Evolutionary conservation across 2,329 filamentous ascomycete genomes (phyloP).

Genomic region (Fusarium lyarnte): DNA sequence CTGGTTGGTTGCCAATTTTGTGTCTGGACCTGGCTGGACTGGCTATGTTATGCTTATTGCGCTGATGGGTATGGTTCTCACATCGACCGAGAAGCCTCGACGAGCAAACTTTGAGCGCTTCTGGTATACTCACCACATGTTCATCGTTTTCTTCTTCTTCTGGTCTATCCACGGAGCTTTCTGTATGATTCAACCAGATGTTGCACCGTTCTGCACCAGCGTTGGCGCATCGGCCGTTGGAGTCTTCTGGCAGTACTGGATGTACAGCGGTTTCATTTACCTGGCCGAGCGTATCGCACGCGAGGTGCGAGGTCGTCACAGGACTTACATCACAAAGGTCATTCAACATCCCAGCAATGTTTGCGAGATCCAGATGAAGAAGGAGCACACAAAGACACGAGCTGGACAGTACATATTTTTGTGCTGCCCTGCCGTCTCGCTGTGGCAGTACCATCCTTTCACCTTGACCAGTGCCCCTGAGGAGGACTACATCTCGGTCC

Average conservation of each 20-base stretch:
- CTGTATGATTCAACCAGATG: constrained; percentile 89
- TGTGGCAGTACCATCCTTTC: constrained; percentile 92
- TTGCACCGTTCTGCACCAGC: constrained; percentile 79
- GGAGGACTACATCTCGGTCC: constrained; percentile 89
- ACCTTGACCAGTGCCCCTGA: constrained; percentile 87
- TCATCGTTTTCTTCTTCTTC: constrained; percentile 88
- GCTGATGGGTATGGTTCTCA: constrained; percentile 80
- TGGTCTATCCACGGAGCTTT: constrained; percentile 91
- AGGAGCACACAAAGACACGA: constrained; percentile 82
- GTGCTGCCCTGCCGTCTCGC: constrained; percentile 84
- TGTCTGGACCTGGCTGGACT: constrained; percentile 84
- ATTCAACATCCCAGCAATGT: constrained; percentile 91
- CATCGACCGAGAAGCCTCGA: constrained; percentile 79
- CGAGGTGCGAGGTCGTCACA: constrained; percentile 81
- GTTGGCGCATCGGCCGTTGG: constrained; percentile 72
- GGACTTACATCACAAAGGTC: constrained; percentile 88
- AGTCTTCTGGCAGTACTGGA: constrained; percentile 92
- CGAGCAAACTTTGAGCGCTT: constrained; percentile 88
- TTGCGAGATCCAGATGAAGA: constrained; percentile 92
- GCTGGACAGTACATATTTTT: constrained; percentile 91
- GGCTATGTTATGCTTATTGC: constrained; percentile 85
- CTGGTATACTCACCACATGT: constrained; percentile 91
- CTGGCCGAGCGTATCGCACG: constrained; percentile 81
- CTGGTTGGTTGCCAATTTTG: constrained; percentile 79
- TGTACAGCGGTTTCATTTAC: constrained; percentile 84